phyloP scores from a whole-genome alignment of 768 basidiomycete genomes.

The Boletus edulis region DNA sequence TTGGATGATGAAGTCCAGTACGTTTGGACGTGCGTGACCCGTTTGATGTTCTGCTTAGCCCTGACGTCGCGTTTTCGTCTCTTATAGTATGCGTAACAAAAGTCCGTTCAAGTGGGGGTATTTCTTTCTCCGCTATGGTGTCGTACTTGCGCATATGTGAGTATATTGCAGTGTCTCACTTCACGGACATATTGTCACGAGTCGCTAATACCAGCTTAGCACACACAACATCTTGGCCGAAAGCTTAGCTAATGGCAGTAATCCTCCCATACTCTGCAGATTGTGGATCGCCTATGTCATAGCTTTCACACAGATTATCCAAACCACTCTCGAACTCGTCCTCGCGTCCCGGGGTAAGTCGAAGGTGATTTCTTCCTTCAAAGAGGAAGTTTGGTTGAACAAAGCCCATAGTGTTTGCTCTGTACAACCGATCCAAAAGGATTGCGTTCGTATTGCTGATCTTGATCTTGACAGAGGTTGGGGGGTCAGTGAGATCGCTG shows the following conservation, averaged over 20 bases:
- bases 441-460: conserved; percentile 6
- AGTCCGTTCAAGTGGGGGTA: conserved; percentile 30
- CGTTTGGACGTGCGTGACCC: conserved; percentile 21
- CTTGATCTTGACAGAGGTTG: conserved; percentile 7
- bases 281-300: conserved; percentile 7
- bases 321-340: conserved; percentile 12
- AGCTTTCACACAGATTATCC: conserved; percentile 1
- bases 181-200: neutral
- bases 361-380: neutral
- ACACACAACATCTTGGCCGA: conserved; percentile 7
- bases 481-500: neutral
- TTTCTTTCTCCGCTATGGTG: conserved; percentile 22
- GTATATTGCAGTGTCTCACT: neutral
- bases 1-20: conserved; percentile 17
- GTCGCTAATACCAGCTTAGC: conserved; percentile 1
- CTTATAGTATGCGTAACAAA: conserved; percentile 23
- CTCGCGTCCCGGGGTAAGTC: conserved; percentile 16
- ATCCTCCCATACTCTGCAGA: conserved; percentile 7
- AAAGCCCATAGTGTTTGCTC: conserved; percentile 8
- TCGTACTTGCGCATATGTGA: conserved; percentile 17
- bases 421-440: conserved; percentile 15
- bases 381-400: neutral
- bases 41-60: neutral
- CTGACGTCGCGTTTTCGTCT: neutral
- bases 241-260: conserved; percentile 4